phyloP scores from a whole-genome alignment of 2,329 filamentous ascomycete genomes.

The Stachybotrys chlorohalonatus region DNA sequence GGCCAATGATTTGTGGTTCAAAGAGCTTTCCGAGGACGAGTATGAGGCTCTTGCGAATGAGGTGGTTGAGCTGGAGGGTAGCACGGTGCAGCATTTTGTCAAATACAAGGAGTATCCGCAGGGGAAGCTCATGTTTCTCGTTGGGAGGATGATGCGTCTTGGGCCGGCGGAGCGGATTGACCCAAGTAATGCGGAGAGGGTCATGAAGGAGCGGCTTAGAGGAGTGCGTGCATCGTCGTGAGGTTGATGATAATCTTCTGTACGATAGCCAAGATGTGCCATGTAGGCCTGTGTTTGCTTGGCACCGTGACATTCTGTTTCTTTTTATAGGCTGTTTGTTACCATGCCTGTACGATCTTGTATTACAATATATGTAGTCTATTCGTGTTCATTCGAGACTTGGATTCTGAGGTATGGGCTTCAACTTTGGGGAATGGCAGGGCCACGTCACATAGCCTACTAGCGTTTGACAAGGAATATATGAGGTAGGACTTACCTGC shows the following conservation, averaged over 20 bases:
- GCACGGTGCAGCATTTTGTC: conserved; percentile 36
- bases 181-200: conserved; percentile 38
- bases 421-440: too few relatives aligned
- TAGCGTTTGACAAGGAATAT: too few relatives aligned
- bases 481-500: too few relatives aligned
- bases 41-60: conserved; percentile 37
- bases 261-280: not conserved
- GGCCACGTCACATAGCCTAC: too few relatives aligned
- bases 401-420: too few relatives aligned
- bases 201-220: conserved; percentile 28
- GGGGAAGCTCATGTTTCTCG: conserved; percentile 52
- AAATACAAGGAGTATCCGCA: conserved; percentile 37
- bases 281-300: not conserved
- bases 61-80: conserved; percentile 35
- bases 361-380: too few relatives aligned
- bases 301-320: too few relatives aligned
- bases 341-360: too few relatives aligned
- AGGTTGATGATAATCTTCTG: not conserved
- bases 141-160: conserved; percentile 48
- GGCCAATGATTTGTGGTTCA: conserved; percentile 43
- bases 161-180: conserved; percentile 47
- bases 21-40: conserved; percentile 36
- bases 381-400: too few relatives aligned
- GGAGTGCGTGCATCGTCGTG: conserved; percentile 1
- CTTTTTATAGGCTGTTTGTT: too few relatives aligned